phyloP scores from a whole-genome alignment of 352 stramenopile genomes.

The Albugo laibachii region DNA sequence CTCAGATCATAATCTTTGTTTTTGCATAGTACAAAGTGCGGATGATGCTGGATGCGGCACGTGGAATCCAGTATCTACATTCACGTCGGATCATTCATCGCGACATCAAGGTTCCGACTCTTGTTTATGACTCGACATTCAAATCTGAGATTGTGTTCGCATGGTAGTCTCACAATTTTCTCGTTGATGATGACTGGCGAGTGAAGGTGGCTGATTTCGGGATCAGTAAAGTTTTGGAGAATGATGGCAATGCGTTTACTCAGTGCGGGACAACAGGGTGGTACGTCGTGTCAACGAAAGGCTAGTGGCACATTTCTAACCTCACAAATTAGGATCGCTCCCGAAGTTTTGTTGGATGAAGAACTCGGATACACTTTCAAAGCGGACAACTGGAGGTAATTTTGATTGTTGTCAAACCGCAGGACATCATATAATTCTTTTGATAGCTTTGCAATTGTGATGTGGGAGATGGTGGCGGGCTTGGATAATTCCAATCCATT shows the following conservation, averaged over 20 bases:
- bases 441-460: constrained; percentile 70
- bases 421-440: not conserved
- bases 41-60: constrained; percentile 77
- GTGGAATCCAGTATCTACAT: constrained; percentile 79
- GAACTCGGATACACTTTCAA: constrained; percentile 79
- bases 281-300: constrained; percentile 12
- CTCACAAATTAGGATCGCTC: constrained; percentile 38
- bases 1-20: not conserved
- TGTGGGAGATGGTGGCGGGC: constrained; percentile 82
- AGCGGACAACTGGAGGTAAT: constrained; percentile 77
- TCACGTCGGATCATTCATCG: constrained; percentile 76
- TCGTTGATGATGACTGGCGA: constrained; percentile 78
- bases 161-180: constrained; percentile 70
- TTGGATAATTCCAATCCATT: constrained; percentile 51
- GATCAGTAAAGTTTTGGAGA: constrained; percentile 78
- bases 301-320: not conserved
- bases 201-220: constrained; percentile 80
- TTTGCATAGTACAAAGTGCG: constrained; percentile 63
- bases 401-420: not conserved
- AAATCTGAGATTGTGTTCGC: constrained; percentile 1
- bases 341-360: constrained; percentile 76
- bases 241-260: constrained; percentile 57
- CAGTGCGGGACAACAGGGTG: constrained; percentile 76
- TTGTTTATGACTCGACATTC: not conserved
- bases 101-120: constrained; percentile 58